phyloP scores from a whole-genome alignment of 441 rosid genomes.

The Lepidium campestre region DNA sequence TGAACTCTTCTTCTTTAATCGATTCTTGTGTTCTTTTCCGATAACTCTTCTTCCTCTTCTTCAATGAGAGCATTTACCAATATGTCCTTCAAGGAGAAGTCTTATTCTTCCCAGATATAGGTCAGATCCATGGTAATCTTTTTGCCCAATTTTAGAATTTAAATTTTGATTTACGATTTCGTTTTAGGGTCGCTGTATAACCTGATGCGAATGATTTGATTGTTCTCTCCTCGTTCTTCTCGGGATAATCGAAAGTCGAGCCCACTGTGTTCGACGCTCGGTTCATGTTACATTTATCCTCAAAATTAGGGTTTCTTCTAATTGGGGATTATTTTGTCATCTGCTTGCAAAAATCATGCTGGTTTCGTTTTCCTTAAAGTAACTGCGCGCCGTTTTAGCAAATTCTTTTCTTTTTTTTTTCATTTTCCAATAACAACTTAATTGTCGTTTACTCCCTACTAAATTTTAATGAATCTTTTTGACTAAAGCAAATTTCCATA shows the following conservation, averaged over 20 bases:
- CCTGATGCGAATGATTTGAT: neutral
- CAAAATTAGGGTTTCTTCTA: neutral
- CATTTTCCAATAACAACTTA: neutral
- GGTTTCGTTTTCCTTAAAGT: neutral
- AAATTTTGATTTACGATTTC: neutral
- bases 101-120: neutral
- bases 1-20: neutral
- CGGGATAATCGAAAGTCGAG: neutral
- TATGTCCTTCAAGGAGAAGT: neutral
- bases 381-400: neutral
- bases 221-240: neutral
- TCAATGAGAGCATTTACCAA: neutral
- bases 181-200: neutral
- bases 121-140: neutral
- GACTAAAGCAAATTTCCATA: neutral
- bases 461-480: neutral
- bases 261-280: neutral
- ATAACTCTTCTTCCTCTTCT: neutral
- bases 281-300: neutral
- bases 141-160: neutral
- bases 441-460: neutral
- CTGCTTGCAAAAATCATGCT: slow-evolving; percentile 1
- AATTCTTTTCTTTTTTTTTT: neutral
- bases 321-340: neutral
- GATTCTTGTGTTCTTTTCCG: neutral